Evolutionary conservation across 108 stramenopile species (phyloP), one percentile per base, ranked within the genome.

Genomic region (Chaetoceros tenuissimus): DNA sequence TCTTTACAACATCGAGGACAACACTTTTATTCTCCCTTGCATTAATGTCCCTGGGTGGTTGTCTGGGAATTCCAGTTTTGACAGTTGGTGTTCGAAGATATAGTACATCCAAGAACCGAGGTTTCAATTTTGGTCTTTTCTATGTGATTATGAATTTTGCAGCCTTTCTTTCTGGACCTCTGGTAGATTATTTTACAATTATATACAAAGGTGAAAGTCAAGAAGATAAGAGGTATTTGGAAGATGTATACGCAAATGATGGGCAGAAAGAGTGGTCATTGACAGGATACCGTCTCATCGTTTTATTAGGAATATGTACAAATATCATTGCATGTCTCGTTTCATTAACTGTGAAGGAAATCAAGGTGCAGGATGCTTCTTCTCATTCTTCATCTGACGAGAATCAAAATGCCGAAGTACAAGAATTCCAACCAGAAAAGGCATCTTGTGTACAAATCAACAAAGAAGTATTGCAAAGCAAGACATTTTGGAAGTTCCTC

Each of bases 141-240:
- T 86, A 86, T 60, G 82, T 84, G 1, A 63, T 85, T 8, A 86
- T 92, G 82, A 92, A 92, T 59, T 48, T 88, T n/a, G 90, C 83
- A 0, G 90, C 85, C 13, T 48, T 92, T 53, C 25, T 85, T 17
- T 70, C 72, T 25, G 84, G 89, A 3, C 79, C 82, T 2, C 56
- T 78, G 45, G 84, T 85, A n/a, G 89, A 91, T 57, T 46, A 69
- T 7, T 54, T 80, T 20, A 87, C 83, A 31, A 81, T 65, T 29
- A 55, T 53, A 53, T 72, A 54, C 55, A 62, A 71, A 18, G 48
- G 44, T 30, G 45, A 67, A 19, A 20, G 63, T n/a, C 22, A 55
- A 18, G 55, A 26, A 43, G 31, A 44, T 24, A 27, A 31, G 5
- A 29, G 18, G n/a, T 30, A 51, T 26, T 48, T 45, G 22, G 53